Base-by-base conservation (phyloP, 2,329 filamentous ascomycete species). In the Fusarium burgessii region DNA sequence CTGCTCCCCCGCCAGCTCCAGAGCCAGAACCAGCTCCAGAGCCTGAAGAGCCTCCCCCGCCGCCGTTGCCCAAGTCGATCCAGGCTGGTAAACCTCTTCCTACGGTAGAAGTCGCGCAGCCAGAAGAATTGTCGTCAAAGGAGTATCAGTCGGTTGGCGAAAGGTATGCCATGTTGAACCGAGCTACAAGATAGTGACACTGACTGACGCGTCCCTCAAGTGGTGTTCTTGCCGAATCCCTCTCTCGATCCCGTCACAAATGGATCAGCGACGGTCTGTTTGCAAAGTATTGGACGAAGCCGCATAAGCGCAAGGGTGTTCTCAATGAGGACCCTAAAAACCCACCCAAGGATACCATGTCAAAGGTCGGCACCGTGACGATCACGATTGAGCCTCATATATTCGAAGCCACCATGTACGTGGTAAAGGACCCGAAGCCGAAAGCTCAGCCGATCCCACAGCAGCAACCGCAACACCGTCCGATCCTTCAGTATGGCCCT, bases 341-440 rank as follows among this genome's bases (percentile, higher is more conserved):
- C 74, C 91, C 90, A 4, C 82, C 90, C 68, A 90, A 92, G 79
- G 88, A 93, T 47, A 90, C 87, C 68, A 93, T 94, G 90, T 84
- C 87, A 70, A 92, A 90, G 79, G 87, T 93, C 25, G 93, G 93
- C 73, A 88, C 88, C 72, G 90, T 93, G 68, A 90, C 90, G 36
- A 89, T 97, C 68, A 91, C 89, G 25, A 89, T 95, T 65, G 93
- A 95, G 79, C 93, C 93, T 46, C 92, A 96, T 77, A 88, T 92
- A 45, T 89, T 96, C 73, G 92, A 94, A 72, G 92, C 92, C 18
- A 91, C 88, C 49, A 88, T 94, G 84, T 94, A 87, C 77, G 87
- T 88, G 23, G 89, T 94, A 63, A 92, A 92, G 76, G 90, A 92
- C 57, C 84, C 87, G 11, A 89, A 88, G 70, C 84, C 76, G 27